These are phyloP conservation scores for Gardenia jasminoides DNA, from an alignment of 257 asterid species.

Conservation along the genomic window DNA sequence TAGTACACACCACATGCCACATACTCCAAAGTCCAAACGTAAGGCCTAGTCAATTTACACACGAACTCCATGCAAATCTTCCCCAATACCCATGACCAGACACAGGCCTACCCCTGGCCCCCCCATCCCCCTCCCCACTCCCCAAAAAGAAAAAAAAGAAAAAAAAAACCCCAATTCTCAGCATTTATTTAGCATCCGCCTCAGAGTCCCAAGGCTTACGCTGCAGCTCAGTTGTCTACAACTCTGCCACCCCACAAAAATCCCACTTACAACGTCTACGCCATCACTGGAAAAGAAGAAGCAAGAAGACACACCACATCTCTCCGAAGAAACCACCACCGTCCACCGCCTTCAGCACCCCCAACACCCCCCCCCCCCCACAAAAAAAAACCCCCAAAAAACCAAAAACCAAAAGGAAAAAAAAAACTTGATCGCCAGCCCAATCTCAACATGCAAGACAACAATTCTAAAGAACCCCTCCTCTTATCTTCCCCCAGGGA, in stretches of 20 bases:
- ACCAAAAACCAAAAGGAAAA: no score
- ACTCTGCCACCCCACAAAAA: no score
- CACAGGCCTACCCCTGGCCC: no score
- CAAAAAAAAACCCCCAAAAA: no score
- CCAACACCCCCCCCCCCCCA: not conserved
- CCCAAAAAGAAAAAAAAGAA: no score
- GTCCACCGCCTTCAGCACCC: not conserved
- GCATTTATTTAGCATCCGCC: no score
- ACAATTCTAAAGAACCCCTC: slow-evolving; percentile 24
- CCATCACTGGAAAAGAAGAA: no score
- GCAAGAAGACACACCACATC: no score
- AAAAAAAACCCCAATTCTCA: no score
- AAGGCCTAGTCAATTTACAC: not conserved
- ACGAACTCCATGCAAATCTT: not conserved
- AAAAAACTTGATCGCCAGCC: not conserved
- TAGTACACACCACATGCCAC: not conserved
- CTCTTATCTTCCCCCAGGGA: slow-evolving; percentile 3
- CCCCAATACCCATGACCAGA: no score
- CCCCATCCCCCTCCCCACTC: no score
- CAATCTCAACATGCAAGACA: slow-evolving; percentile 14
- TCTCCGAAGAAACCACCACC: not conserved
- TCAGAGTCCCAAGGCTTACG: not conserved
- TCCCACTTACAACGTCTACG: not conserved
- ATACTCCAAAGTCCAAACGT: not conserved
- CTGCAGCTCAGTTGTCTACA: no score